Evolutionary conservation across 2,329 filamentous ascomycete genomes (phyloP).

Genomic region (Didymella keratinophila): DNA sequence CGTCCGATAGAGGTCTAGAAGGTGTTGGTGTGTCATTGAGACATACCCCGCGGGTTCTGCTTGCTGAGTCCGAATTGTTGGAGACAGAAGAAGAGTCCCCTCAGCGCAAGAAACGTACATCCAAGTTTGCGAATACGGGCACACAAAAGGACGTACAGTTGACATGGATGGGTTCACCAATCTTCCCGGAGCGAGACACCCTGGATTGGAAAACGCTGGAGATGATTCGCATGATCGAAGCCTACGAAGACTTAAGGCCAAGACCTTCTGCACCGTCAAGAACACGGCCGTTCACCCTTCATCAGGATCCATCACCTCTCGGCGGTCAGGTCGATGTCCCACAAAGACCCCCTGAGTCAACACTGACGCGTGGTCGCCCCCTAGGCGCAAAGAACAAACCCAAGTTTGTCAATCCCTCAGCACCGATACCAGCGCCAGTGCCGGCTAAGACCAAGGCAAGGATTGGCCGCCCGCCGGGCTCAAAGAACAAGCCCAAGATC

Average conservation of each 20-base stretch:
- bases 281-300: not conserved
- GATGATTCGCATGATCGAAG: constrained; percentile 18
- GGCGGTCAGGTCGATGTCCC: constrained; percentile 10
- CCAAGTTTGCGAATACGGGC: constrained; percentile 30
- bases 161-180: constrained; percentile 49
- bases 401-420: not conserved
- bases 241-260: not conserved
- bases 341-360: not conserved
- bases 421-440: no score
- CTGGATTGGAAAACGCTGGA: constrained; percentile 36
- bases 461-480: constrained; percentile 26
- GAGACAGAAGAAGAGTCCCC: constrained; percentile 15
- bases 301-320: constrained; percentile 14
- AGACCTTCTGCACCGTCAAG: not conserved
- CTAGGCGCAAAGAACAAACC: constrained; percentile 6
- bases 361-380: constrained; percentile 20
- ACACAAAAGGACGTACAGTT: constrained; percentile 46
- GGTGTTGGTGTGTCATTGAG: constrained; percentile 55
- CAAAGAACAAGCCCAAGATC: not conserved
- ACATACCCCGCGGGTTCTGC: constrained; percentile 36
- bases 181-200: constrained; percentile 38
- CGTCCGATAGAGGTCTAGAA: constrained; percentile 68
- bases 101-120: constrained; percentile 6
- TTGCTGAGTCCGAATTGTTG: constrained; percentile 17
- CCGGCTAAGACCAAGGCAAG: not conserved